Evolutionary conservation across 208 protist species (phyloP), one percentile per base, ranked within the genome.

Genomic region (Leptomonas seymouri): DNA sequence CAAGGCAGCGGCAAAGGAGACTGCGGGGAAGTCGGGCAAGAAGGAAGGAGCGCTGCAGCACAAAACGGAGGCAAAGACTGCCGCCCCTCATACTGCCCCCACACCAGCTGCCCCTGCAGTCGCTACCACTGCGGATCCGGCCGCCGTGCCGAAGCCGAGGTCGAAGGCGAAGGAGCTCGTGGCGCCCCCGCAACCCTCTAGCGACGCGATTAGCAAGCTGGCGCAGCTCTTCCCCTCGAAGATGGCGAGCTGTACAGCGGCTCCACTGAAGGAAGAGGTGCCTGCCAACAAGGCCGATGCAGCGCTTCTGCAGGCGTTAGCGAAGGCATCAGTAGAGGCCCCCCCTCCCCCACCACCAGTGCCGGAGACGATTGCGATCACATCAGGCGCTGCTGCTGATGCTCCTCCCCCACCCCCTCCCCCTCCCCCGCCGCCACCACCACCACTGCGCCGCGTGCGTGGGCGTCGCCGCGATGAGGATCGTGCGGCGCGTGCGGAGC

Each of bases 211-310:
- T 14, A 48, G 58, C 18, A 76, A 65, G 39, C 34, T 79, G 11
- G 58, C 73, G 14, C 65, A 77, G 63, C 50, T 81, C 28, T 81
- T 78, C 51, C 70, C 74, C 8, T 54, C 67, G 3, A 76, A 80
- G 66, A 53, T 31, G 27, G n/a, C 44, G 27, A 7, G 18, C 16
- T 23, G 39, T 18, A 59, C 36, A 20, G 49, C 53, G 28, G 46
- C 61, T 27, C 30, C 60, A 62, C 18, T 59, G 23, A 64, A 21
- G 27, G 44, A 30, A 12, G 49, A 41, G 34, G 45, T 57, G 14
- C 23, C 58, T 28, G 59, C 44, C 31, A 60, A 60, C 16, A 42
- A 60, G 23, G 45, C 44, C 3, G 44, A n/a, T n/a, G 18, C 44
- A 21, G 2, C 18, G 44, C 44, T 16, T 21, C 44, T 16, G 3